Conservation (phyloP, 352 stramenopile species). For the Pythium phragmitis region DNA sequence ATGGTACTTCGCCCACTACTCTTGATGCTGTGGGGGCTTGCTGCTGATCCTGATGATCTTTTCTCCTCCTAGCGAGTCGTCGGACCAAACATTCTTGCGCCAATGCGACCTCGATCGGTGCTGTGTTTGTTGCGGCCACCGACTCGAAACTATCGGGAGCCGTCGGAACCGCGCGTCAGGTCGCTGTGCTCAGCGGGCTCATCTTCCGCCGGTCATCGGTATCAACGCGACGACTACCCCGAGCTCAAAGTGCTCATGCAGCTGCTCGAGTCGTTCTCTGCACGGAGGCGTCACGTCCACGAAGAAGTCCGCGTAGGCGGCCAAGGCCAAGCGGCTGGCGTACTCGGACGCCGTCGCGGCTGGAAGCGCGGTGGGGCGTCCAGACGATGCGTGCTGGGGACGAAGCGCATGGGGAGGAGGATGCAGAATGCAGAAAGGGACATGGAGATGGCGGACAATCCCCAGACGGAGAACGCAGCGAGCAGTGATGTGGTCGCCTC, state of each 20-base stretch:
- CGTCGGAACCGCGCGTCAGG: too few species aligned
- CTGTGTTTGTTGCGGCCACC: too few species aligned
- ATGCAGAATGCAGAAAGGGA: background rate
- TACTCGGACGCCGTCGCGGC: constrained; percentile 29
- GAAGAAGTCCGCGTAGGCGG: background rate
- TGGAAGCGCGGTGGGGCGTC: constrained; percentile 30
- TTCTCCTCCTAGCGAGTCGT: too few species aligned
- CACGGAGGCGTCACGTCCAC: background rate
- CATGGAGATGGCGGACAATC: background rate
- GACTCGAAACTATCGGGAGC: too few species aligned
- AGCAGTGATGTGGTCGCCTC: constrained; percentile 20
- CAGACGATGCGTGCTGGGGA: background rate
- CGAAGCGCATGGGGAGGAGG: background rate
- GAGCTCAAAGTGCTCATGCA: constrained; percentile 67
- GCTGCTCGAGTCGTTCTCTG: constrained; percentile 48
- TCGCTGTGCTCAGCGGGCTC: too few species aligned
- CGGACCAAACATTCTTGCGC: too few species aligned
- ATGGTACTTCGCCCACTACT: too few species aligned
- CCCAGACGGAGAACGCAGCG: background rate
- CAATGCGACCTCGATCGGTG: too few species aligned
- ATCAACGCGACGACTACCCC: constrained; percentile 58
- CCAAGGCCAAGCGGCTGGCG: background rate
- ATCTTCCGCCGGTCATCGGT: constrained; percentile 64
- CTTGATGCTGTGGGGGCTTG: too few species aligned
- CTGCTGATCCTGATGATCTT: too few species aligned